Conservation (phyloP, 1,284 basidiomycete genomes). For the Cryptococcus amylolentus region DNA sequence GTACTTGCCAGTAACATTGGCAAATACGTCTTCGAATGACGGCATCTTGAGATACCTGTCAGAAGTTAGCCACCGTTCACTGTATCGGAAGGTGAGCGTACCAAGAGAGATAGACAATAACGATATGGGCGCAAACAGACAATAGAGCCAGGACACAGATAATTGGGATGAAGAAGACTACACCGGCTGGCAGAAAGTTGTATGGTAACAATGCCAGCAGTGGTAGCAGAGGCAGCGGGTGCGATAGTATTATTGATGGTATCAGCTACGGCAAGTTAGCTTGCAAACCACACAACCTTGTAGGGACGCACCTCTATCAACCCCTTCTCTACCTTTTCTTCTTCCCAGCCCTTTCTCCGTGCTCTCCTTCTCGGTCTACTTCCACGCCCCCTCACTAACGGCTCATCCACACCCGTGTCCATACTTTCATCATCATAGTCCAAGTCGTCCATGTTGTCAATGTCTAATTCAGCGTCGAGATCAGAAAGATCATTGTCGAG, state of each 20-base stretch:
- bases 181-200: conserved; percentile 48
- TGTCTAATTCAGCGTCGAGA: conserved; percentile 7
- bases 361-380: conserved; percentile 13
- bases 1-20: conserved; percentile 33
- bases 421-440: conserved; percentile 24
- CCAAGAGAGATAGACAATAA: conserved; percentile 49
- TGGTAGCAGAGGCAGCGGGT: conserved; percentile 46
- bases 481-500: conserved; percentile 12
- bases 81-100: conserved; percentile 7
- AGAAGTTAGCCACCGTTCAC: neutral
- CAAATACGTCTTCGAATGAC: conserved; percentile 48
- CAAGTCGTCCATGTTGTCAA: conserved; percentile 12
- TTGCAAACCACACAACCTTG: neutral
- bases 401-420: conserved; percentile 18
- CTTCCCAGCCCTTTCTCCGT: conserved; percentile 17
- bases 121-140: conserved; percentile 47
- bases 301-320: conserved; percentile 26
- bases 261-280: conserved; percentile 34
- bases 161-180: conserved; percentile 47
- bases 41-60: conserved; percentile 47
- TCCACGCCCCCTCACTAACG: conserved; percentile 13
- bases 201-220: conserved; percentile 42
- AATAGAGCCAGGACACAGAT: conserved; percentile 39
- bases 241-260: conserved; percentile 44
- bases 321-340: conserved; percentile 22